Base-by-base conservation (phyloP, 192 early-diverging fungal species). In the Coemansia sp. region DNA sequence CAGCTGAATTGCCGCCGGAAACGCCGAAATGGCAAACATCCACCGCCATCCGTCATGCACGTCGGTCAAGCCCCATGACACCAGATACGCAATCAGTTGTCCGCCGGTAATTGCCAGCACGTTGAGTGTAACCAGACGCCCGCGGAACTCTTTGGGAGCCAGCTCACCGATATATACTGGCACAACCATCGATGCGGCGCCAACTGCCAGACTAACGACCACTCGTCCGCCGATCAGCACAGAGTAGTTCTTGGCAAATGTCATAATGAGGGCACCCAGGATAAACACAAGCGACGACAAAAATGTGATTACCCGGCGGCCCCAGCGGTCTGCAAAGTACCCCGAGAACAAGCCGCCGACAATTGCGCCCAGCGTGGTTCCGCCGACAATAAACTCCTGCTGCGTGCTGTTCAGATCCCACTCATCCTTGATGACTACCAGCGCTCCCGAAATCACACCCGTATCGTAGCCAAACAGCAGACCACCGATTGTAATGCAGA, bases 261-360 rank as follows among this genome's bases (percentile, higher is more conserved):
- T 79, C 73, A 83, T 81, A 12, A 85, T 73, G 24, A 81, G 62
- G 25, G 71, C 84, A 11, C 84, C 84, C 16, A 73, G 18, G 6
- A 84, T 84, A 57, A 85, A 85, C 49, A 85, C 65, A 40, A 81
- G 25, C 3, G 78, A 76, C 11, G 82, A 72, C 25, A 73, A 29
- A 19, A 84, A 64, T 29, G 82, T 85, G 4, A 82, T 76, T 2
- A 50, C 25, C 4, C 69, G 64, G 24, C 84, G 81, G n/a, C 84
- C 84, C 56, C 76, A 79, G 23, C 54, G 60, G 67, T 94, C 92
- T 54, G 88, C 87, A 46, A 89, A 77, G 45, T 73, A 77, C 63
- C 90, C 89, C 1, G 88, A 82, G 21, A 82, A 46, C 12, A 93
- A 60, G 27, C 88, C 84, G 16, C 92, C 92, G 42, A 83, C 64